phyloP scores from a whole-genome alignment of 2,329 filamentous ascomycete species.

The Alternaria hordeiaustralica region DNA sequence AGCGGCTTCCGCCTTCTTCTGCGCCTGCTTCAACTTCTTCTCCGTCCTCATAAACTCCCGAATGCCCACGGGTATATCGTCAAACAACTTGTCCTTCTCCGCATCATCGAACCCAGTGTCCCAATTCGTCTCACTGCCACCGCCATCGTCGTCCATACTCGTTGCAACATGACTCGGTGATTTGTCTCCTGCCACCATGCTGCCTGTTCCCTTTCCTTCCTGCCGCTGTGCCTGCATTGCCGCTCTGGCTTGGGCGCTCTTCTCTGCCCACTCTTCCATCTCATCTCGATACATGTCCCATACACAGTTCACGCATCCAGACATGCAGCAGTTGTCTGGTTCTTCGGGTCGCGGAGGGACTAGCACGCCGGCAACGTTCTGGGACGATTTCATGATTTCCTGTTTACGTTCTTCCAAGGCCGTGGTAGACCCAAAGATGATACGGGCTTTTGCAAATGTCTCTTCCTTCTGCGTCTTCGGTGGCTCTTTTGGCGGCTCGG shows the following conservation, averaged over 20 bases:
- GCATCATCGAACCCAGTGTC: conserved; percentile 16
- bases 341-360: conserved; percentile 86
- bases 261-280: conserved; percentile 82
- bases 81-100: conserved; percentile 72
- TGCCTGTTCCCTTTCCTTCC: conserved; percentile 40
- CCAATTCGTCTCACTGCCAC: conserved; percentile 76
- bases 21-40: conserved; percentile 83
- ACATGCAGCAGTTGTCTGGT: conserved; percentile 99
- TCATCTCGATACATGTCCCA: conserved; percentile 94
- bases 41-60: conserved; percentile 97
- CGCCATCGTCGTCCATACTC: conserved; percentile 82
- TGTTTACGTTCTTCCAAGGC: conserved; percentile 73
- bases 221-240: conserved; percentile 52
- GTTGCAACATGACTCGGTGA: conserved; percentile 58
- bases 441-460: conserved; percentile 64
- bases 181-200: conserved; percentile 44
- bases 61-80: conserved; percentile 86
- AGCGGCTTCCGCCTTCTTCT: conserved; percentile 62
- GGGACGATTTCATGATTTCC: conserved; percentile 65
- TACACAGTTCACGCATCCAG: conserved; percentile 95
- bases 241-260: conserved; percentile 67
- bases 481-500: conserved; percentile 43
- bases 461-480: conserved; percentile 60
- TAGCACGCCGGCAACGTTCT: conserved; percentile 75
- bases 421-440: conserved; percentile 83